Evolutionary conservation across 345 rosid genomes (phyloP).

Genomic region (Populus euphratica): DNA sequence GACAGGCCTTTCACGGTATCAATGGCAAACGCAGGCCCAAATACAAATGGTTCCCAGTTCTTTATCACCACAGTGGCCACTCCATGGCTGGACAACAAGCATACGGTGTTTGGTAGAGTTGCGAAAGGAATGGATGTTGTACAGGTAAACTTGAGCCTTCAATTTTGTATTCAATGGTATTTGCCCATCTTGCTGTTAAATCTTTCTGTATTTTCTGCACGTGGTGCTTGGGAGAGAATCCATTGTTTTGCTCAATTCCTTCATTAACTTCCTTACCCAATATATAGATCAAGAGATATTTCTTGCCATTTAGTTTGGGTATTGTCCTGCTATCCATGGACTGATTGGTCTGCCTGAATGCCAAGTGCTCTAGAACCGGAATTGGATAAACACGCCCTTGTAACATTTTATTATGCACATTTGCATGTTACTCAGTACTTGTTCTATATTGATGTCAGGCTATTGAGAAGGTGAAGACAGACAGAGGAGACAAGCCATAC

Average conservation of each 20-base stretch:
- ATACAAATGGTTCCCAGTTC: constrained; percentile 90
- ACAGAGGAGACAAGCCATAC: constrained; percentile 73
- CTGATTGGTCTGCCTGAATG: not conserved
- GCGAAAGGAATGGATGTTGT: constrained; percentile 95
- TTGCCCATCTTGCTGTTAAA: not conserved
- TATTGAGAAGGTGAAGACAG: constrained; percentile 96
- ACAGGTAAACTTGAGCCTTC: constrained; percentile 56
- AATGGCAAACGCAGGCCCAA: constrained; percentile 93
- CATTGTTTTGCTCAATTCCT: not conserved
- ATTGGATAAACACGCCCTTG: not conserved
- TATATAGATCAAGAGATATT: not conserved
- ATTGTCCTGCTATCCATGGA: not conserved
- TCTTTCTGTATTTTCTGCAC: not conserved
- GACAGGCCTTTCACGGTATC: constrained; percentile 94
- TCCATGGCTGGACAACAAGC: constrained; percentile 96
- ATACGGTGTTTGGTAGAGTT: constrained; percentile 93
- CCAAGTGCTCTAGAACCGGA: not conserved
- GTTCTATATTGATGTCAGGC: constrained; percentile 39
- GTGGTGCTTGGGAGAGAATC: not conserved
- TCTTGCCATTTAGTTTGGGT: not conserved
- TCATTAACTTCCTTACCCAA: not conserved
- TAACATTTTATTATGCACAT: not conserved
- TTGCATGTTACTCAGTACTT: not conserved
- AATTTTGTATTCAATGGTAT: not conserved
- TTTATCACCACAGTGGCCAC: constrained; percentile 97